Evolutionary conservation across 495 filamentous ascomycete genomes (phyloP), one percentile per base, ranked within the genome.

Genomic region (Penicillium atrosanguineum): DNA sequence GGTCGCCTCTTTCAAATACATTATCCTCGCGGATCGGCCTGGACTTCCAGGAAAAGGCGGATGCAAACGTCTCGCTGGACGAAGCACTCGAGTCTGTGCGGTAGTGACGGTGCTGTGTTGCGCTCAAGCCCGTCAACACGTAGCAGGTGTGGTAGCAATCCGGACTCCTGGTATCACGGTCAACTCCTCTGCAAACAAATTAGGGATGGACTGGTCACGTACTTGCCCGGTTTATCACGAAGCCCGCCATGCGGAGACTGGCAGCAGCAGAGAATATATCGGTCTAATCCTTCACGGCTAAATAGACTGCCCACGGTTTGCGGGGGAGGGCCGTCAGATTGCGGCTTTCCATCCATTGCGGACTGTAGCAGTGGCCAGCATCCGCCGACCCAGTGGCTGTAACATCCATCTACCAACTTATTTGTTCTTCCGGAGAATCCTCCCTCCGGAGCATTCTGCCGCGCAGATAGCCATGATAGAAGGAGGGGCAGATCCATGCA

Each of bases 351-450:
- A 50, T 79, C 71, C 36, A 92, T 70, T 44, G 84, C 86, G n/a
- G 89, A 91, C 66, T 96, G 87, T 51, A 97, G 70, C 53, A 98
- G 69, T 36, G 93, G 85, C 86, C 91, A 98, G 69, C 92, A 97
- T 26, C 86, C 88, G 6, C 95, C 94, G 9, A 96, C 88, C 94
- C 94, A 98, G 62, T 95, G 91, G 69, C 88, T 93, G 71, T 98
- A 97, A 68, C 94, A 98, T 44, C 93, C 94, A 70, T 98, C 94
- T 20, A 97, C 92, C 7, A 98, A 79, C 71, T 98, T 98, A 72
- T 97, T 97, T n/a, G 94, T 96, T 57, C 94, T 83, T 52, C 94
- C 94, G 15, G 88, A 83, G 60, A 93, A 88, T 12, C 94, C 94
- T 38, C 91, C 95, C 69, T 97, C 94, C 4, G 94, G 95, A 8